Conservation (phyloP, 495 filamentous ascomycete species). For the Aspergillus cristatus region DNA sequence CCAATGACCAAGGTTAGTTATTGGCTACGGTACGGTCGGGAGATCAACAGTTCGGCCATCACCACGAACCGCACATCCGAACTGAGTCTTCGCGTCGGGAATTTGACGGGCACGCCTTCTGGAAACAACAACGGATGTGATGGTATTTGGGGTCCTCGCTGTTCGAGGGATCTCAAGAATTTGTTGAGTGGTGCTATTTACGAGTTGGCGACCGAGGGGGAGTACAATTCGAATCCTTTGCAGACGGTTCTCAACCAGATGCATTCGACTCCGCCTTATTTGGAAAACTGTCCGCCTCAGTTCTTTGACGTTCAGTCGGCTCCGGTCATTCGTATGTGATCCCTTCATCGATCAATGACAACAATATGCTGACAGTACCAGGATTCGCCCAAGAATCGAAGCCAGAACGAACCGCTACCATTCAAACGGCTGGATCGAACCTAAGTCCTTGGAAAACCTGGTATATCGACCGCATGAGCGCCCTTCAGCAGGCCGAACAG, state of each 20-base stretch:
- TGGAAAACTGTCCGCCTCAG: constrained; percentile 21
- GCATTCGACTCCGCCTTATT: constrained; percentile 11
- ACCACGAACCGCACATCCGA: constrained; percentile 33
- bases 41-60: constrained; percentile 24
- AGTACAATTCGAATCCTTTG: constrained; percentile 24
- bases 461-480: constrained; percentile 30
- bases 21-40: constrained; percentile 30
- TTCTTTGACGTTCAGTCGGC: constrained; percentile 30
- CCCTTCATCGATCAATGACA: neutral
- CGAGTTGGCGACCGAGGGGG: constrained; percentile 17
- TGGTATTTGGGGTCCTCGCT: constrained; percentile 30
- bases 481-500: constrained; percentile 27
- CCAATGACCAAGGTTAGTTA: constrained; percentile 34
- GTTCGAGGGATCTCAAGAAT: constrained; percentile 26
- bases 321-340: constrained; percentile 27
- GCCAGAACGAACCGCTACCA: constrained; percentile 16
- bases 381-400: constrained; percentile 28
- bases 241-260: constrained; percentile 23
- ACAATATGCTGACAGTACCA: constrained; percentile 8
- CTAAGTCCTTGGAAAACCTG: constrained; percentile 31
- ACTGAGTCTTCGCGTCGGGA: constrained; percentile 31
- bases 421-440: constrained; percentile 23
- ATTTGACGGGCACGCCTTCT: constrained; percentile 28
- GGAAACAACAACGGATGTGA: constrained; percentile 34
- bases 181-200: constrained; percentile 21